Percentiles rank a stretch among this genome's conserved stretches.
Evolutionary conservation across 2,329 filamentous ascomycete genomes (phyloP).

Genomic region (Gaeumannomyces sp.): DNA sequence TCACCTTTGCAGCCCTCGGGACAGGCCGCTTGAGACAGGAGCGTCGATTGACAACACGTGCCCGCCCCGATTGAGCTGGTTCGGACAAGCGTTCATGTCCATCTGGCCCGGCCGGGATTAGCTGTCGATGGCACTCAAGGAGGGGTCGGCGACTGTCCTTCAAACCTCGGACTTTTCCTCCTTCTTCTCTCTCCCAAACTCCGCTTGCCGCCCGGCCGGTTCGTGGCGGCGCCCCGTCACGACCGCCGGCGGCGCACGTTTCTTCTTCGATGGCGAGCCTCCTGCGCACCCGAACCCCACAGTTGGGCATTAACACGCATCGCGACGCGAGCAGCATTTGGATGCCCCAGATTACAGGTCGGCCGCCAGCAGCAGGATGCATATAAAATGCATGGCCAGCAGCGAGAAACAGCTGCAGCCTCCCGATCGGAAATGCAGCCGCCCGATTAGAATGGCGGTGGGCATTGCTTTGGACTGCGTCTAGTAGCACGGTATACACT

Average conservation of each 20-base stretch:
- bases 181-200: not conserved
- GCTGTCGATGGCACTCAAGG: not conserved
- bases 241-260: no score
- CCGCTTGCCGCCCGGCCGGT: no score
- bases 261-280: no score
- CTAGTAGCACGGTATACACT: not conserved
- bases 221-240: no score
- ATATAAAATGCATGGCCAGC: not conserved
- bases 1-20: slow-evolving; percentile 6
- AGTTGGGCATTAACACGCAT: slow-evolving; percentile 2
- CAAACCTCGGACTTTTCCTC: not conserved
- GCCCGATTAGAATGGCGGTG: not conserved
- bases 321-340: no score
- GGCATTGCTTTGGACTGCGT: not conserved
- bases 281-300: slow-evolving; percentile 1
- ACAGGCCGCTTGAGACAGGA: slow-evolving; percentile 1
- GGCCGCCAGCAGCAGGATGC: not conserved
- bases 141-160: not conserved
- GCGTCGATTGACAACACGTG: no score
- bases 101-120: no score
- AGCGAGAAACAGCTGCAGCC: not conserved
- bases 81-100: no score
- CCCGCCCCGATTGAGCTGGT: no score
- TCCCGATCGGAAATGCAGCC: not conserved
- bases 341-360: not conserved